Evolutionary conservation across 2,329 filamentous ascomycete genomes (phyloP).

Genomic region (Fusarium sp.): DNA sequence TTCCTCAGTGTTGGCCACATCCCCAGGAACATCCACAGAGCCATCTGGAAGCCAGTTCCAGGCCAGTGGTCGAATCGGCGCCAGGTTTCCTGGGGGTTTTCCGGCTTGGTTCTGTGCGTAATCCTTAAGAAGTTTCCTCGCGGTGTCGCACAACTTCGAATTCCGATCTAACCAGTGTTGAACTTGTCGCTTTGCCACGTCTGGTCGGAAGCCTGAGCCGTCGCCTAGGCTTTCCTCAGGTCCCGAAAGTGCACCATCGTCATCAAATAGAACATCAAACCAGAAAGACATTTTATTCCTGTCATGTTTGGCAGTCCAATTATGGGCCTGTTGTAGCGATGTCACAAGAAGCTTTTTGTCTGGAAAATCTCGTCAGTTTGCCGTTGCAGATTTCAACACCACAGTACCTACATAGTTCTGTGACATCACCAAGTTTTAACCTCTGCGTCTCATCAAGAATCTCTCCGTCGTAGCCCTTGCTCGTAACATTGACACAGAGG

Average conservation of each 20-base stretch:
- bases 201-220: conserved; percentile 66
- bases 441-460: conserved; percentile 70
- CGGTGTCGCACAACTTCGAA: conserved; percentile 69
- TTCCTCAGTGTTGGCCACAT: conserved; percentile 56
- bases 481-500: conserved; percentile 75
- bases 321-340: conserved; percentile 75
- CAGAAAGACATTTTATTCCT: conserved; percentile 79
- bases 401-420: conserved; percentile 70
- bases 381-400: neutral
- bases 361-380: conserved; percentile 47
- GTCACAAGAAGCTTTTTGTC: conserved; percentile 77
- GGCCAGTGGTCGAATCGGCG: conserved; percentile 64
- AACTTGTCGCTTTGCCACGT: conserved; percentile 71
- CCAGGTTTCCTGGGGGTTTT: conserved; percentile 64
- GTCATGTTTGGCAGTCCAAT: conserved; percentile 78
- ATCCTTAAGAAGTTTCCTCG: conserved; percentile 66
- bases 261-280: conserved; percentile 75
- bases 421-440: conserved; percentile 71
- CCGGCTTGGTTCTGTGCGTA: conserved; percentile 66
- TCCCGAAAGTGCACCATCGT: conserved; percentile 61
- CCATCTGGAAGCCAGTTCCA: conserved; percentile 68
- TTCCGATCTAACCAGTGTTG: conserved; percentile 74
- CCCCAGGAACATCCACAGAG: conserved; percentile 48
- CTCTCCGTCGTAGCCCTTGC: conserved; percentile 76
- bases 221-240: conserved; percentile 67